Evolutionary conservation across 78 protist genomes (phyloP), one percentile per base, ranked within the genome.

Genomic region (Creolimax fragrantissima): DNA sequence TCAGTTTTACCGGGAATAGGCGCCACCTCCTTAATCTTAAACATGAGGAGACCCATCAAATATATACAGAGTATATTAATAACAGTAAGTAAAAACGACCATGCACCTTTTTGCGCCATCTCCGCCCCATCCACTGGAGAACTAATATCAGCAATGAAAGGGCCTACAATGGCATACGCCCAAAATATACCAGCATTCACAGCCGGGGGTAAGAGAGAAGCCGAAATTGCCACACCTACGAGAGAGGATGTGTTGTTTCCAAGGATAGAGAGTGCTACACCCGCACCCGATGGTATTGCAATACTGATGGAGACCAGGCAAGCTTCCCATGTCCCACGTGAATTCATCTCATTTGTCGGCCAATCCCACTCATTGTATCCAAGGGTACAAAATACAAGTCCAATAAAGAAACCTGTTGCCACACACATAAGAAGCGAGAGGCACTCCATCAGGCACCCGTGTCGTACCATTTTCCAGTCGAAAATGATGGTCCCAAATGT

Each of bases 201-300:
- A 37, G 84, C 84, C 3, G 95, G 95, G 7, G 95, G 95, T 35
- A 94, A 92, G 3, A 94, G 90, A 32, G 95, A 85, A 36, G 95
- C 95, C 2, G 92, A 88, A 3, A 94, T 94, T 44, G 95, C 95
- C 88, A 94, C 95, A 43, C 95, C 95, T 2, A 94, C 95, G 17
- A 94, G 92, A 17, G 81, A 24, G 81, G 42, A n/a, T 41, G 45
- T 37, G 58, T 94, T 94, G n/a, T 58, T 41, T 32, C 43, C 41
- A 6, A 88, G 43, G 11, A 90, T 44, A 5, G 92, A 90, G 39
- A 90, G 83, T 4, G 92, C 92, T 11, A 90, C 92, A 4, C 83
- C 92, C 32, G 92, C 92, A 90, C 92, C 92, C 2, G 92, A 90
- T 47, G 92, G 92, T 17, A 90, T 74, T 24, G 92, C 92, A n/a